A percentile compares a stretch with the other conserved stretches of the same genome.
These are phyloP conservation scores for Adansonia gregorii DNA, from an alignment of 441 rosid genomes.

Conservation along the genomic window DNA sequence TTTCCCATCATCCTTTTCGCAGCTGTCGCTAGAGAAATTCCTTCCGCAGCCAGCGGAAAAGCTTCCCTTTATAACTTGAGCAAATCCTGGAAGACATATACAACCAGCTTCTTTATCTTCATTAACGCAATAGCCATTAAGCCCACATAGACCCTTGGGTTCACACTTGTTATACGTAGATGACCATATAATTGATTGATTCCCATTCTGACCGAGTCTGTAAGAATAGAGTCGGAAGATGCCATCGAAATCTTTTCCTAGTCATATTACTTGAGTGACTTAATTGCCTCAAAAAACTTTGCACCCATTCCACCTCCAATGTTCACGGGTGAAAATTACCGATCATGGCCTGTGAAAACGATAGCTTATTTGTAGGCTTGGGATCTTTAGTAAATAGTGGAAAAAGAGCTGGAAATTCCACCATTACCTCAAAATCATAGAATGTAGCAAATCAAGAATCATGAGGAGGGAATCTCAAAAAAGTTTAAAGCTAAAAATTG, in stretches of 20 bases:
- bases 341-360: too few species aligned
- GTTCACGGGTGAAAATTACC: too few species aligned
- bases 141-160: conserved; percentile 38
- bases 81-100: conserved; percentile 40
- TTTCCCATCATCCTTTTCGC: background rate
- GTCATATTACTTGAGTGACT: too few species aligned
- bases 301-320: too few species aligned
- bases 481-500: too few species aligned
- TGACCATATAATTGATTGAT: conserved; percentile 27
- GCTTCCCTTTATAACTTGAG: background rate
- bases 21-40: background rate
- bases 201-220: conserved; percentile 3
- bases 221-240: conserved; percentile 37
- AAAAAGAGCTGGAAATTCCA: too few species aligned
- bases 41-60: conserved; percentile 9
- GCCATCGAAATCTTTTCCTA: conserved; percentile 28
- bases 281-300: too few species aligned
- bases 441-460: too few species aligned
- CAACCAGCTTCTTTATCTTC: conserved; percentile 22
- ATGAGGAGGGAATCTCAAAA: too few species aligned
- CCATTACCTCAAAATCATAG: too few species aligned
- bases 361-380: too few species aligned
- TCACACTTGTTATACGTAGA: conserved; percentile 25
- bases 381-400: too few species aligned
- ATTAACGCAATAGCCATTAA: conserved; percentile 36